These are phyloP conservation scores for Odontarrhena argentea DNA, from an alignment of 345 rosid genomes.

Conservation along the genomic window DNA sequence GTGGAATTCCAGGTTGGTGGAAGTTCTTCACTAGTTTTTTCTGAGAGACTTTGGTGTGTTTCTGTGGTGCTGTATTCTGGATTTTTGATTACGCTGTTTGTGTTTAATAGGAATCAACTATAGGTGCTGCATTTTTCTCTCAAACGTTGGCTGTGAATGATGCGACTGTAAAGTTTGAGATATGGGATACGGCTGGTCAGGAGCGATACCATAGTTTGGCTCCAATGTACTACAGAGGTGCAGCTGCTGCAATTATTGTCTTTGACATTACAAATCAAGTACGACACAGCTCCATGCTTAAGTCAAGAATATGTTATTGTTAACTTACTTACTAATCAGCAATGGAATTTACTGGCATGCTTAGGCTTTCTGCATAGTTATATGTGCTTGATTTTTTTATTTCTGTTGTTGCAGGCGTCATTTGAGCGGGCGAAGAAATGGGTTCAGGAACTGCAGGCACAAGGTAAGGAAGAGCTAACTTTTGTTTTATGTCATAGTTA, in stretches of 20 bases:
- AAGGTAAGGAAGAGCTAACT: slow-evolving; percentile 40
- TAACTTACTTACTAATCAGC: slow-evolving; percentile 12
- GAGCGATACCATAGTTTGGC: slow-evolving; percentile 73
- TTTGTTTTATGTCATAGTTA: not conserved
- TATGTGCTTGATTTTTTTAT: slow-evolving; percentile 2
- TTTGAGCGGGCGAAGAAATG: slow-evolving; percentile 66
- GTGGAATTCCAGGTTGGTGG: slow-evolving; percentile 58
- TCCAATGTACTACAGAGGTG: slow-evolving; percentile 76
- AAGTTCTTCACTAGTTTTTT: not conserved
- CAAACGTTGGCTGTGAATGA: slow-evolving; percentile 66
- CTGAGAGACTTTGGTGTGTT: not conserved
- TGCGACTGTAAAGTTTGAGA: slow-evolving; percentile 62
- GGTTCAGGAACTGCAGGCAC: slow-evolving; percentile 66
- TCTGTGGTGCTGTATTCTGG: not conserved
- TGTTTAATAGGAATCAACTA: slow-evolving; percentile 56
- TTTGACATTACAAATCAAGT: slow-evolving; percentile 57
- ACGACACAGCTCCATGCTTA: not conserved
- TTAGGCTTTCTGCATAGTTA: not conserved
- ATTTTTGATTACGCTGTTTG: slow-evolving; percentile 10
- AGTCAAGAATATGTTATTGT: not conserved
- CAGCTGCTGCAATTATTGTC: slow-evolving; percentile 64
- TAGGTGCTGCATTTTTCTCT: slow-evolving; percentile 69
- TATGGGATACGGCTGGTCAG: slow-evolving; percentile 74
- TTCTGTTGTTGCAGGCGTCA: slow-evolving; percentile 48
- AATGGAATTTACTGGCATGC: not conserved